phyloP scores from a whole-genome alignment of 2,329 filamentous ascomycete species.

The Monilinia aucupariae region DNA sequence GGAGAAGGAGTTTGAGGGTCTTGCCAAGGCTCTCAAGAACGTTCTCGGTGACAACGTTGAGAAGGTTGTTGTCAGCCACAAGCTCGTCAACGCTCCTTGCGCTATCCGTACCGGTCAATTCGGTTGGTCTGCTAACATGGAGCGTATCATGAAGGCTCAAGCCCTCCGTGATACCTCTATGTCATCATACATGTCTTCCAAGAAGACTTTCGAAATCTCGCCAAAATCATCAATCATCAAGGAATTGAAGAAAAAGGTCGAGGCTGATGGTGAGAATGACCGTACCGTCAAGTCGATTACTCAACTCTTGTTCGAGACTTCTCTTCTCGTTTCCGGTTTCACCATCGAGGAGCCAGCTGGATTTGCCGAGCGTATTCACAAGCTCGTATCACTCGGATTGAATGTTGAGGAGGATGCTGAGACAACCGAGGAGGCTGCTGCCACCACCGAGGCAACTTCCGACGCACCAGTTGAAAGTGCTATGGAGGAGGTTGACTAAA shows the following conservation, averaged over 20 bases:
- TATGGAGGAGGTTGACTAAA: constrained; percentile 99
- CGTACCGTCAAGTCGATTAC: constrained; percentile 99
- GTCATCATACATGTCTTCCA: constrained; percentile 99
- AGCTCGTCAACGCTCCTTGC: constrained; percentile 89
- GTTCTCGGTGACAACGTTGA: constrained; percentile 98
- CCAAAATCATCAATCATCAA: constrained; percentile 95
- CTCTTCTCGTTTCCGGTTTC: constrained; percentile 96
- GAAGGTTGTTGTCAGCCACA: constrained; percentile 99
- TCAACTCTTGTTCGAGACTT: constrained; percentile 97
- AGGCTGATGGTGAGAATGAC: constrained; percentile 95
- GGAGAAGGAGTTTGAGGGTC: constrained; percentile 95
- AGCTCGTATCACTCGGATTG: constrained; percentile 94
- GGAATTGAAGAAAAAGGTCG: constrained; percentile 99
- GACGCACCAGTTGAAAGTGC: constrained; percentile 65
- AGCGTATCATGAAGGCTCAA: constrained; percentile 99
- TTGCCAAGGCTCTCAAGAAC: constrained; percentile 98
- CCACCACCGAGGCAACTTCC: constrained; percentile 51
- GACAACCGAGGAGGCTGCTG: constrained; percentile 56
- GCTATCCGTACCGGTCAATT: constrained; percentile 99
- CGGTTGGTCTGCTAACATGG: constrained; percentile 99
- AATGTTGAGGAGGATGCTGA: constrained; percentile 95
- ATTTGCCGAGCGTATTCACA: constrained; percentile 99
- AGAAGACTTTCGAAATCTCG: constrained; percentile 99
- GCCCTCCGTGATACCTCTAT: constrained; percentile 99
- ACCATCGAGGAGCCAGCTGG: constrained; percentile 98